These are phyloP conservation scores for Diaporthe batatas DNA, from an alignment of 2,329 filamentous ascomycete genomes.

Conservation along the genomic window DNA sequence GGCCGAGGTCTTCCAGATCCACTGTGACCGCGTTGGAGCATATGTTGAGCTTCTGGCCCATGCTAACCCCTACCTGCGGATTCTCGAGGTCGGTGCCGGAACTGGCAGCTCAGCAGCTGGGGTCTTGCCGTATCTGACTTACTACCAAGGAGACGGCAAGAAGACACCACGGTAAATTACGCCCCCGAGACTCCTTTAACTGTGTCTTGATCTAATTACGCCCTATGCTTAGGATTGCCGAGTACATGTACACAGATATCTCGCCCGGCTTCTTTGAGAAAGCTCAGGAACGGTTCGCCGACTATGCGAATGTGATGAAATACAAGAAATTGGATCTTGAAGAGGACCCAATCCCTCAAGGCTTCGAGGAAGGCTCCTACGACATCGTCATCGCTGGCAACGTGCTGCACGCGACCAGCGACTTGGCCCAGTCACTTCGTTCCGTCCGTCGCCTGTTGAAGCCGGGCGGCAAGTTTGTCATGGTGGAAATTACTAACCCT, in stretches of 20 bases:
- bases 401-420: slow-evolving; percentile 50
- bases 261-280: slow-evolving; percentile 55
- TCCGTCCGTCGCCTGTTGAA: slow-evolving; percentile 33
- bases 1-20: slow-evolving; percentile 12
- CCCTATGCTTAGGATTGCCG: not conserved
- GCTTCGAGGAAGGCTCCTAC: slow-evolving; percentile 21
- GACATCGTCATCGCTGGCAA: slow-evolving; percentile 50
- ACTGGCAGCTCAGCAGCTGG: slow-evolving; percentile 45
- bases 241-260: slow-evolving; percentile 60
- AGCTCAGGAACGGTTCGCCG: slow-evolving; percentile 46
- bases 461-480: slow-evolving; percentile 27
- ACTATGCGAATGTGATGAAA: slow-evolving; percentile 39
- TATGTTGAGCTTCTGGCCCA: slow-evolving; percentile 17
- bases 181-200: too few species aligned
- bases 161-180: slow-evolving; percentile 30
- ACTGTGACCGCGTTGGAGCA: slow-evolving; percentile 8
- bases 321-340: slow-evolving; percentile 17
- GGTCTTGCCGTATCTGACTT: slow-evolving; percentile 6
- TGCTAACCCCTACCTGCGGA: not conserved
- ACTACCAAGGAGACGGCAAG: not conserved
- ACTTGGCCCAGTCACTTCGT: slow-evolving; percentile 47
- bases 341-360: slow-evolving; percentile 14
- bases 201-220: too few species aligned
- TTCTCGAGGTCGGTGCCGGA: slow-evolving; percentile 39
- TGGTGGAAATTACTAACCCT: slow-evolving; percentile 34